Base-by-base conservation (phyloP, 2,329 filamentous ascomycete species). In the Verticillium dahliae region DNA sequence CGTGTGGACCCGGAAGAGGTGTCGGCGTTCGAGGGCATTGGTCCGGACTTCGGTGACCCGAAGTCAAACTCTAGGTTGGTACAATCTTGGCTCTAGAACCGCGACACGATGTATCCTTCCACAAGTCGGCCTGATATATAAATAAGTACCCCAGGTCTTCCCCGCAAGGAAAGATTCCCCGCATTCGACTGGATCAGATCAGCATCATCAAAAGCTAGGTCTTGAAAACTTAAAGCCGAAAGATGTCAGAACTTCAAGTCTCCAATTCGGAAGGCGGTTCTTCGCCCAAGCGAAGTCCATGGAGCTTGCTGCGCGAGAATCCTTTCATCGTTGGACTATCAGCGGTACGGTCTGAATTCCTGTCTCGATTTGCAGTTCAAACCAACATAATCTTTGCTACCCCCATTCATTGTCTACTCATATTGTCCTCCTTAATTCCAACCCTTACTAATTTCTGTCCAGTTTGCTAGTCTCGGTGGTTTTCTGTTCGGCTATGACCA, bases 401-500 rank as follows among this genome's bases (percentile, higher is more conserved):
- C 27, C 27, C 27, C 27, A 31, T 31, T 31, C 27, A 31, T 31
- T 31, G 27, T 31, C 27, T 31, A 31, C 27, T 4, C 4, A 31
- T 31, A 31, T 31, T 31, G 27, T 31, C 27, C 27, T 31, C 27
- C 27, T 31, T 31, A 31, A 31, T 5, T 31, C 27, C 27, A 31
- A 31, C 27, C 27, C 27, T 65, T 59, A 38, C 37, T 38, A 14
- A 38, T 38, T 54, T 15, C 9, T 22, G 22, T 37, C 15, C 37
- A 72, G 67, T 72, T 74, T 56, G 69, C 71, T 4, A 69, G 72
- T 39, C 73, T 78, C 3, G 73, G 73, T 1, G 74, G 70, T 62
- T 81, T 81, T 22, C 71, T 81, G 1, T 82, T 78, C 45, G 80
- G 80, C 1, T 81, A 81, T 67, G 79, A 82, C 60, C 80, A 82